These are phyloP conservation scores for Apophysomyces ossiformis DNA, from an alignment of 371 early-diverging fungal genomes.

Conservation along the genomic window DNA sequence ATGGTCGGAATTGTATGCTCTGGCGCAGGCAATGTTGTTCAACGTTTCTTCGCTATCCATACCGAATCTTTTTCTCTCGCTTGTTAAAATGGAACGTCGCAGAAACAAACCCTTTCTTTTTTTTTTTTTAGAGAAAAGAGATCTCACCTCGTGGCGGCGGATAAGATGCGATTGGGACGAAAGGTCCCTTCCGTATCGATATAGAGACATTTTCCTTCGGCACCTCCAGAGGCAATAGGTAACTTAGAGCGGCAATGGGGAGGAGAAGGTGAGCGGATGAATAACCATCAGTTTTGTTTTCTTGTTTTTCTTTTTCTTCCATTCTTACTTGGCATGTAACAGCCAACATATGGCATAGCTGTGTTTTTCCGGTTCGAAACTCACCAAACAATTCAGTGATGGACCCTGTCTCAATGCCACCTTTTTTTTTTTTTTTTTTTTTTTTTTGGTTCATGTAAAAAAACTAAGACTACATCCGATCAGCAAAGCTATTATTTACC, in stretches of 20 bases:
- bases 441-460: no score
- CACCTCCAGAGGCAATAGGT: conserved; percentile 87
- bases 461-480: neutral
- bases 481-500: conserved; percentile 44
- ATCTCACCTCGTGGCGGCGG: conserved; percentile 80
- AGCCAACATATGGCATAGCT: conserved; percentile 97
- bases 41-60: conserved; percentile 89
- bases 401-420: conserved; percentile 97
- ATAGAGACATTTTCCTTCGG: conserved; percentile 95
- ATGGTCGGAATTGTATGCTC: conserved; percentile 98
- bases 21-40: conserved; percentile 96
- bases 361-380: conserved; percentile 98
- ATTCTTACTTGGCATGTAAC: conserved; percentile 90
- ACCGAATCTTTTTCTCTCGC: conserved; percentile 58
- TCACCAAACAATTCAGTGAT: conserved; percentile 99
- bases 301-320: no score
- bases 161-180: conserved; percentile 89
- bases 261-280: neutral
- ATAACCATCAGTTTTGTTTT: neutral
- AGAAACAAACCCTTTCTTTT: neutral
- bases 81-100: no score
- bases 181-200: conserved; percentile 99
- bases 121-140: neutral
- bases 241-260: conserved; percentile 48
- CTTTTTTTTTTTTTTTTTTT: no score